phyloP scores from a whole-genome alignment of 179 eudicot species.

The Camellia oleifera region DNA sequence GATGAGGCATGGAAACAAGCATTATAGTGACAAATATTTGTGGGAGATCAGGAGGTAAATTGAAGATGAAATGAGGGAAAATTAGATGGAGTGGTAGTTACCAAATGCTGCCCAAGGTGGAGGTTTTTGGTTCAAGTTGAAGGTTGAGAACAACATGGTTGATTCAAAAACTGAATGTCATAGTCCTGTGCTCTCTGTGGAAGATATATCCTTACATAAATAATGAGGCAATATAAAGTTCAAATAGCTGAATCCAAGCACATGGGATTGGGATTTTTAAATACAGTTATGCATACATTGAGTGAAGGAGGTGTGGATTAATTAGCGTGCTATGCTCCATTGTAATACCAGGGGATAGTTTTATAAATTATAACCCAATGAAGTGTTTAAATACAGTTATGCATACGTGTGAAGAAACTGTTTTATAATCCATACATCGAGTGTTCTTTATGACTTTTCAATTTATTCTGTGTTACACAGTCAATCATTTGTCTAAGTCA shows the following conservation, averaged over 20 bases:
- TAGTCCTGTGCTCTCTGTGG: not conserved
- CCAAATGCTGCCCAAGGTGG: not conserved
- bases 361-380: not conserved
- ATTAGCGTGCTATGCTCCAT: not conserved
- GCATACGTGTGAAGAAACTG: not conserved
- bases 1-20: too few relatives aligned
- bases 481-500: not conserved
- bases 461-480: not conserved
- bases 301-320: not conserved
- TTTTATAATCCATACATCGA: too few relatives aligned
- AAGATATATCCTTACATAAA: not conserved
- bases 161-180: not conserved
- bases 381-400: not conserved
- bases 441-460: not conserved
- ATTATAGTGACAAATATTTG: not conserved
- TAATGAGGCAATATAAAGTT: not conserved
- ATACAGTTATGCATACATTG: not conserved
- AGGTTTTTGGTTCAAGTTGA: not conserved
- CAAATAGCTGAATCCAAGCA: not conserved
- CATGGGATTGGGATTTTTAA: not conserved
- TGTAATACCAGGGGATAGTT: not conserved
- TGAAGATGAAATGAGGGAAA: not conserved
- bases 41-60: not conserved
- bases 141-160: not conserved
- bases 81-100: not conserved